Base-by-base conservation (phyloP, 495 filamentous ascomycete species). In the Opeltia flavorubescens region DNA sequence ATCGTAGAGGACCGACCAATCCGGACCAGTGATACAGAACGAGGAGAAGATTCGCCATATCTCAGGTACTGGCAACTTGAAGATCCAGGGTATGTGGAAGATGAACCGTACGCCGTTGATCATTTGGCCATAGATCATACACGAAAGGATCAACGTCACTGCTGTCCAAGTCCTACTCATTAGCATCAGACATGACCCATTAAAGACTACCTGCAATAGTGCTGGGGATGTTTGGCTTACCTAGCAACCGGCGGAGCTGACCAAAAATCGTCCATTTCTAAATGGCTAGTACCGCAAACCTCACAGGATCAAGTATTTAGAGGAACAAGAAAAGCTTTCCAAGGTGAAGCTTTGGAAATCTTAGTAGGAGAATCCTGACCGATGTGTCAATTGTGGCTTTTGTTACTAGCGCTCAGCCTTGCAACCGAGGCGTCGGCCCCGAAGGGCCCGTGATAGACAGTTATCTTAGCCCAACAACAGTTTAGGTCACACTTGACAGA, bases 1-100 rank as follows among this genome's bases (percentile, higher is more conserved):
- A 64, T 95, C 86, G 57, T 93, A 68, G 29, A 94, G 49, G 40
- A 94, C 81, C 38, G 60, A 62, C 43, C 89, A 55, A 27, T 73
- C 49, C 13, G 70, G 65, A 26, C 76, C 70, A 11, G 81, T 88
- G 46, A 94, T 59, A 30, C 89, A 62, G 65, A 93, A 94, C 33
- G 72, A 66, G 9, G 84, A 81, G 29, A 78, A 62, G 2, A 87
- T 55, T 27, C 81, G 70, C 78, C 80, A 86, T 56, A 82, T 36
- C 49, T 85, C 65, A 41, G 87, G 87, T 24, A 46, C 15, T 25
- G 77, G 74, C 39, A 84, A 57, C 49, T 68, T 71, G 59, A 82
- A 72, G 13, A 89, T 56, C 47, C 59, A 56, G 45, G 66, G 56
- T 41, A 66, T 65, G 41, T 70, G 53, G 60, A 83, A 93, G 38